These are phyloP conservation scores for Ustilago shanxiensis DNA, from an alignment of 1,284 basidiomycete genomes.

Conservation along the genomic window DNA sequence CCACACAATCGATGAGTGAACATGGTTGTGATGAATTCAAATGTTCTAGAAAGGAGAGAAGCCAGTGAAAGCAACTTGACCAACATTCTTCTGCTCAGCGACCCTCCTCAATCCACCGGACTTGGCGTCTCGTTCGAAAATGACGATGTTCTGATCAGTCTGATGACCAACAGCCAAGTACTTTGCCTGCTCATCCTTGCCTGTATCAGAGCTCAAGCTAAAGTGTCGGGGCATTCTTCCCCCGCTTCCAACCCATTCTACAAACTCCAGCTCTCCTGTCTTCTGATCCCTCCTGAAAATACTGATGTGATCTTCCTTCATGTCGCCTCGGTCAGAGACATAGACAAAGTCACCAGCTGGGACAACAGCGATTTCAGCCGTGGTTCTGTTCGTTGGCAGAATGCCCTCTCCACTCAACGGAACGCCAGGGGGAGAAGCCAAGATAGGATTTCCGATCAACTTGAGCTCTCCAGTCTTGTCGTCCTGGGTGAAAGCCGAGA, in stretches of 20 bases:
- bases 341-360: conserved; percentile 55
- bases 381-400: conserved; percentile 48
- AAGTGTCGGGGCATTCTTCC: conserved; percentile 58
- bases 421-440: conserved; percentile 48
- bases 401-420: conserved; percentile 40
- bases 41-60: conserved; percentile 42
- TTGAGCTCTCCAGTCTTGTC: conserved; percentile 24
- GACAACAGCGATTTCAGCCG: conserved; percentile 56
- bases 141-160: conserved; percentile 44
- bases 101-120: conserved; percentile 36
- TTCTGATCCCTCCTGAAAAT: conserved; percentile 36
- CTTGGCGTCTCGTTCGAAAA: conserved; percentile 37
- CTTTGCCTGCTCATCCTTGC: conserved; percentile 24
- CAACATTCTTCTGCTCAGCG: conserved; percentile 13
- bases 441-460: conserved; percentile 27
- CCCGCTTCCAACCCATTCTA: conserved; percentile 47
- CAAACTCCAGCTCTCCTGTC: conserved; percentile 36
- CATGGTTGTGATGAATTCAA: not conserved
- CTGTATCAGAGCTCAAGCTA: conserved; percentile 33
- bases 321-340: conserved; percentile 54
- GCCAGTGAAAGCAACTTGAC: conserved; percentile 49
- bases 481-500: conserved; percentile 42
- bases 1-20: not conserved
- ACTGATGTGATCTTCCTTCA: conserved; percentile 53
- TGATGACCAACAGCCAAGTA: conserved; percentile 57